Conservation (phyloP, 768 basidiomycete genomes). For the Xerocomellus chrysenteron region DNA sequence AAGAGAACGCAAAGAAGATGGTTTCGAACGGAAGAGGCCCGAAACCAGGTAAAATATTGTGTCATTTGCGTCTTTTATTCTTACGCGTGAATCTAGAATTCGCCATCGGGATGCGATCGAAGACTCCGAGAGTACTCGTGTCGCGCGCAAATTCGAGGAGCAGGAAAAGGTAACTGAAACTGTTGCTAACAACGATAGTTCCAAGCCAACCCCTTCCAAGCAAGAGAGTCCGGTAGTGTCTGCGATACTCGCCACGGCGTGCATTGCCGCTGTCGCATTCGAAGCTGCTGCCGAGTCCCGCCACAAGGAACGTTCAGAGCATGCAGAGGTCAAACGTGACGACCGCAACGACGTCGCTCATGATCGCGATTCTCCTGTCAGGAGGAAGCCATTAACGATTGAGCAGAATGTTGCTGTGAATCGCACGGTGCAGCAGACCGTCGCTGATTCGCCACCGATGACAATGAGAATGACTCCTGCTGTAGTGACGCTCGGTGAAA, state of each 20-base stretch:
- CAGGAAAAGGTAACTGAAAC: background rate
- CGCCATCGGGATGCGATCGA: background rate
- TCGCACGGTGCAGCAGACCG: background rate
- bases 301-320: slow-evolving; percentile 2
- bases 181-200: background rate
- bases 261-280: slow-evolving; percentile 8
- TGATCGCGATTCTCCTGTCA: background rate
- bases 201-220: slow-evolving; percentile 1
- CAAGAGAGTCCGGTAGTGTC: slow-evolving; percentile 12
- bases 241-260: slow-evolving; percentile 7
- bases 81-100: background rate
- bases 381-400: background rate
- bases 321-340: background rate
- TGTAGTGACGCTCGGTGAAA: background rate
- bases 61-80: background rate
- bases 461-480: no score
- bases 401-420: background rate
- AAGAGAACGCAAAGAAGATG: background rate
- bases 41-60: background rate
- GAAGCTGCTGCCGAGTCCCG: slow-evolving; percentile 10
- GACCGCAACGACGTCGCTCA: background rate
- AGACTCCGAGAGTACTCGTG: background rate
- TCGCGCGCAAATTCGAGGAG: background rate
- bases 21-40: background rate
- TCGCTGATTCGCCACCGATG: background rate